Evolutionary conservation across 2,329 filamentous ascomycete species (phyloP).

Genomic region (Colletotrichum ledebouriae): DNA sequence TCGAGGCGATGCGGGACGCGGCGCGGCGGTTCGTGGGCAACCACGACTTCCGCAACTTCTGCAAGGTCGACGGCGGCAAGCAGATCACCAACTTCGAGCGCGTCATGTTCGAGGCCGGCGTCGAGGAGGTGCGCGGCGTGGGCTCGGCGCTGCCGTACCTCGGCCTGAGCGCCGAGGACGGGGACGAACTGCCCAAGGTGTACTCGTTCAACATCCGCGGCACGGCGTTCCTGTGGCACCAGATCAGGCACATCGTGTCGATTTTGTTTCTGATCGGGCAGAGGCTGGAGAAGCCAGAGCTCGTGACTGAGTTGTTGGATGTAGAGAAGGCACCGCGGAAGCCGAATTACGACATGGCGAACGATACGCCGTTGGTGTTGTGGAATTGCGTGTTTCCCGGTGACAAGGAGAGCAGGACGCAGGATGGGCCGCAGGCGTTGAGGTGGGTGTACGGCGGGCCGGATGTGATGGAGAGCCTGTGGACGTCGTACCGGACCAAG

Average conservation of each 20-base stretch:
- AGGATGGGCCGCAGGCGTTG: conserved; percentile 66
- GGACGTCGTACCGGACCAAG: conserved; percentile 83
- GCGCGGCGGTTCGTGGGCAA: conserved; percentile 84
- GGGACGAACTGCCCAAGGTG: conserved; percentile 68
- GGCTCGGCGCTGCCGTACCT: conserved; percentile 70
- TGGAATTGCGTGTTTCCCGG: conserved; percentile 95
- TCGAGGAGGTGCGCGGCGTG: conserved; percentile 75
- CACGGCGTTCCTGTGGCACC: conserved; percentile 96
- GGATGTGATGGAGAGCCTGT: conserved; percentile 78
- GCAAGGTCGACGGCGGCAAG: conserved; percentile 92
- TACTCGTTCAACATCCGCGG: conserved; percentile 92
- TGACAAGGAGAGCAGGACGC: conserved; percentile 51
- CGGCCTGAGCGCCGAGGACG: conserved; percentile 44
- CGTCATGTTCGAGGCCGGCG: conserved; percentile 82
- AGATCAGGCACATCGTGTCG: conserved; percentile 94
- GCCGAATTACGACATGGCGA: conserved; percentile 91
- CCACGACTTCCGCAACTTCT: conserved; percentile 97
- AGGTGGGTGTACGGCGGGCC: conserved; percentile 82
- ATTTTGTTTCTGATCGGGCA: conserved; percentile 95
- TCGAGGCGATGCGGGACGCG: conserved; percentile 86
- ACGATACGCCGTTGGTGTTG: conserved; percentile 89
- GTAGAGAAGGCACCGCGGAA: conserved; percentile 77
- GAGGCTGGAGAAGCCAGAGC: conserved; percentile 80
- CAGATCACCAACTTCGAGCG: conserved; percentile 88
- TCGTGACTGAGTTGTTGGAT: conserved; percentile 83